These are phyloP conservation scores for Tetradesmus obliquus DNA, from an alignment of 139 green algal species.

Conservation along the genomic window DNA sequence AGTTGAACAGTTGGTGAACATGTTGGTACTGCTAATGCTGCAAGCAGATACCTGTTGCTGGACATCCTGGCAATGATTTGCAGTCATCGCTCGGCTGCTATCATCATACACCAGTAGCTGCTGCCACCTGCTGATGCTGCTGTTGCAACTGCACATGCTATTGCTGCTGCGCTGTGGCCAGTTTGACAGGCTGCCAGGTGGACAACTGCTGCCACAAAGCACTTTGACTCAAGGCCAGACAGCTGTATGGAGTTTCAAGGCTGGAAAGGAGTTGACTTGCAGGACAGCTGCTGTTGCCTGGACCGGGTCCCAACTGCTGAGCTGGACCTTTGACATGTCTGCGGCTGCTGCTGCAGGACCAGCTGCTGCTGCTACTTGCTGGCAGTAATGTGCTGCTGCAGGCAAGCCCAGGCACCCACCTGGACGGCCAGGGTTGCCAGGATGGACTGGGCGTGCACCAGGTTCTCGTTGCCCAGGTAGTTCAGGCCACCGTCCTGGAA, in stretches of 20 bases:
- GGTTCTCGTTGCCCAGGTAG: conserved; percentile 82
- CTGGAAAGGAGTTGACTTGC: too few species aligned
- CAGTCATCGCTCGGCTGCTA: too few species aligned
- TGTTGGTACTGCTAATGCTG: neutral
- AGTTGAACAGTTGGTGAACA: too few species aligned
- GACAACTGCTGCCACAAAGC: too few species aligned
- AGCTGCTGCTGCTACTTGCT: neutral
- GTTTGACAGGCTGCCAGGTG: too few species aligned
- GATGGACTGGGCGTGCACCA: conserved; percentile 95
- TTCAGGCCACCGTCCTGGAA: conserved; percentile 81
- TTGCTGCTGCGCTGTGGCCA: conserved; percentile 84
- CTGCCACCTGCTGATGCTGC: too few species aligned
- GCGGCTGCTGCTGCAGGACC: neutral
- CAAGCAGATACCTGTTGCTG: too few species aligned
- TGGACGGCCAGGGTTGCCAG: conserved; percentile 88
- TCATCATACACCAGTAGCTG: too few species aligned
- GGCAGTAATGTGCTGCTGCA: neutral
- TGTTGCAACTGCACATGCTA: too few species aligned
- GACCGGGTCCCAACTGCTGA: neutral
- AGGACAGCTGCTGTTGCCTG: neutral
- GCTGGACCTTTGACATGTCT: neutral
- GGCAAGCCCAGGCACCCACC: conserved; percentile 56
- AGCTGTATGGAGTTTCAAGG: too few species aligned
- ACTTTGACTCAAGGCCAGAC: too few species aligned
- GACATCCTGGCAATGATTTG: too few species aligned